Conservation (phyloP, 352 stramenopile genomes). For the Peronospora farinosa region DNA sequence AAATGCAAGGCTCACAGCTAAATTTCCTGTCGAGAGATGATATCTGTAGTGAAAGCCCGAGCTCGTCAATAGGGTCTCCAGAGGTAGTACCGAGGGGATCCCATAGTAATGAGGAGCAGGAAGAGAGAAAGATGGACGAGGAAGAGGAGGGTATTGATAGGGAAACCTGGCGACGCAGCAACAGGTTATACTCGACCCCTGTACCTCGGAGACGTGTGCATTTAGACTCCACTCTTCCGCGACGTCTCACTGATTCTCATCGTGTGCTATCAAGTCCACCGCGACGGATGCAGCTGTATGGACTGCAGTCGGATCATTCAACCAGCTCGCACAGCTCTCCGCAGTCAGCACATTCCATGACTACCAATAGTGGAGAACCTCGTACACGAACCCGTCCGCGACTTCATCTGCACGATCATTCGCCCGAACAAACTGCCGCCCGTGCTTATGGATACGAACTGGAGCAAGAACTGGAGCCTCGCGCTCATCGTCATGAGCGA, state of each 20-base stretch:
- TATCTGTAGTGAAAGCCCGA: conserved; percentile 52
- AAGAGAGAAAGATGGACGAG: conserved; percentile 29
- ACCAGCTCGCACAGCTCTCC: conserved; percentile 16
- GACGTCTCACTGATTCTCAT: conserved; percentile 9
- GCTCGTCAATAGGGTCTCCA: conserved; percentile 25
- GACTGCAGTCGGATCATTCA: conserved; percentile 9
- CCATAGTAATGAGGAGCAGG: conserved; percentile 16
- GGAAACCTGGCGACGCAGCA: conserved; percentile 10
- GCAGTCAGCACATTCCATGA: conserved; percentile 14
- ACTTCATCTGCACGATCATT: conserved; percentile 18
- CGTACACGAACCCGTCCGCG: conserved; percentile 17
- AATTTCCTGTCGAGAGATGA: conserved; percentile 26
- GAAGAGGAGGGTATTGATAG: conserved; percentile 2
- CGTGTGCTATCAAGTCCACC: conserved; percentile 10
- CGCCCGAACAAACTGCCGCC: conserved; percentile 24
- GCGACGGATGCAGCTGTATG: conserved; percentile 5
- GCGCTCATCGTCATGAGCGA: conserved; percentile 17
- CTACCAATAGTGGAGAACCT: conserved; percentile 9
- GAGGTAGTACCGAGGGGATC: conserved; percentile 4
- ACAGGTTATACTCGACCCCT: conserved; percentile 10
- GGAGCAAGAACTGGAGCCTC: conserved; percentile 27
- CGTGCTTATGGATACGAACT: conserved; percentile 27
- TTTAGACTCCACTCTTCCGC: conserved; percentile 32
- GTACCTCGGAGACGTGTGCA: conserved; percentile 25
- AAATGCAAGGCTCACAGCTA: not conserved